phyloP scores from a whole-genome alignment of 345 rosid species.

The Dipteronia sinensis region DNA sequence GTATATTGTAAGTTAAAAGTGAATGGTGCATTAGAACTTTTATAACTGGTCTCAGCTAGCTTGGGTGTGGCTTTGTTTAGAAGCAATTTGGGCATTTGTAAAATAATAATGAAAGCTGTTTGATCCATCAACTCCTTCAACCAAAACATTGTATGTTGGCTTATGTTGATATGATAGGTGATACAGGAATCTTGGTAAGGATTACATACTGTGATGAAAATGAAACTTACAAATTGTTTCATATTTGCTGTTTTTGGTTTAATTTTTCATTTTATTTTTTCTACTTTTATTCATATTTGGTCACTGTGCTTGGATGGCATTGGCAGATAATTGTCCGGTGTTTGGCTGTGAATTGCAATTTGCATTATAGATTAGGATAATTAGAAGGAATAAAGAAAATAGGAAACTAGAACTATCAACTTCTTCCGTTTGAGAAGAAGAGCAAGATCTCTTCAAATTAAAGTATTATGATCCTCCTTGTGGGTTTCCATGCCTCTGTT shows the following conservation, averaged over 20 bases:
- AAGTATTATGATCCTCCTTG: neutral
- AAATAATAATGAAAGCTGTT: neutral
- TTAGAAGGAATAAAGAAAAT: neutral
- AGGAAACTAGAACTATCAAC: neutral
- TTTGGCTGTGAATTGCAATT: neutral
- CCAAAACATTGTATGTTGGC: neutral
- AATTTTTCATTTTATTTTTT: neutral
- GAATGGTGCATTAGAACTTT: slow-evolving; percentile 1
- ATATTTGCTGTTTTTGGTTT: neutral
- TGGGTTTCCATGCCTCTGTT: neutral
- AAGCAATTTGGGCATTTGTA: neutral
- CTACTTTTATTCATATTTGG: neutral
- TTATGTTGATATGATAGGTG: neutral
- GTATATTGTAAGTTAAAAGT: neutral
- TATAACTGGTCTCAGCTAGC: neutral
- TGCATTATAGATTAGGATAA: neutral
- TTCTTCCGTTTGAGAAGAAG: neutral
- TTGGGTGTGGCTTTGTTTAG: neutral
- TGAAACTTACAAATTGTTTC: neutral
- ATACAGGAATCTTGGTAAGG: neutral
- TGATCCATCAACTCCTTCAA: neutral
- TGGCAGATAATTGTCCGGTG: neutral
- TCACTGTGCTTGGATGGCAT: neutral
- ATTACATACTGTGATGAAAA: neutral
- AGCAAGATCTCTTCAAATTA: neutral